Evolutionary conservation across 768 basidiomycete genomes (phyloP).

Genomic region (Polyporus arcularius): DNA sequence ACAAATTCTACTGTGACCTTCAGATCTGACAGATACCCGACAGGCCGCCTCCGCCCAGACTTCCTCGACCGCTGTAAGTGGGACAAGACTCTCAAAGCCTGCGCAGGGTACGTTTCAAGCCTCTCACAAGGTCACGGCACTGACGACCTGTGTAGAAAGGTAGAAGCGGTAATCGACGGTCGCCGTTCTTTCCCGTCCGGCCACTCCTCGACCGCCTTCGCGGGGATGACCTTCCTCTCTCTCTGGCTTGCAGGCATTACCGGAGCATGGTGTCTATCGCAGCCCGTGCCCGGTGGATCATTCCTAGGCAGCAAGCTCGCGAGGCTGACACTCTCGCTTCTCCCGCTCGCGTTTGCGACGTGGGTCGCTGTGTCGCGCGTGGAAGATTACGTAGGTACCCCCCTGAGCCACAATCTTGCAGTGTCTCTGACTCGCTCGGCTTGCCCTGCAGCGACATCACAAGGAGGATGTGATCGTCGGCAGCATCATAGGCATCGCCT

Average conservation of each 20-base stretch:
- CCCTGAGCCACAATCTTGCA: not conserved
- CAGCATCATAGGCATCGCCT: conserved; percentile 54
- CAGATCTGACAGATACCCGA: no score
- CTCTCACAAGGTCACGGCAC: not conserved
- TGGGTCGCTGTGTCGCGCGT: conserved; percentile 65
- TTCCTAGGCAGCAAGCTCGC: conserved; percentile 49
- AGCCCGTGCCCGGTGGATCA: conserved; percentile 37
- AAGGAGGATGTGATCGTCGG: conserved; percentile 71
- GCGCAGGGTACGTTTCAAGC: conserved; percentile 60
- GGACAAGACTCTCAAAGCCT: conserved; percentile 46
- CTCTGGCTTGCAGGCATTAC: conserved; percentile 68
- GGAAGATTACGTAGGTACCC: conserved; percentile 60
- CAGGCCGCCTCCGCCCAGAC: conserved; percentile 60
- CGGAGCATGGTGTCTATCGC: conserved; percentile 54
- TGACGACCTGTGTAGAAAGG: conserved; percentile 26
- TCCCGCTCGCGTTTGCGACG: conserved; percentile 55
- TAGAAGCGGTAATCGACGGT: conserved; percentile 45
- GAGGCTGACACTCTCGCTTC: conserved; percentile 47
- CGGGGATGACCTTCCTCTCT: conserved; percentile 63
- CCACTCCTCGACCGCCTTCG: conserved; percentile 66
- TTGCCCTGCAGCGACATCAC: conserved; percentile 53
- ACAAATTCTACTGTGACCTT: no score
- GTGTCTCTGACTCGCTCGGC: not conserved
- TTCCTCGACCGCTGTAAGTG: conserved; percentile 68
- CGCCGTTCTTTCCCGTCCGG: conserved; percentile 70